These are phyloP conservation scores for Phlebiopsis gigantea DNA, from an alignment of 768 basidiomycete genomes.

Conservation along the genomic window DNA sequence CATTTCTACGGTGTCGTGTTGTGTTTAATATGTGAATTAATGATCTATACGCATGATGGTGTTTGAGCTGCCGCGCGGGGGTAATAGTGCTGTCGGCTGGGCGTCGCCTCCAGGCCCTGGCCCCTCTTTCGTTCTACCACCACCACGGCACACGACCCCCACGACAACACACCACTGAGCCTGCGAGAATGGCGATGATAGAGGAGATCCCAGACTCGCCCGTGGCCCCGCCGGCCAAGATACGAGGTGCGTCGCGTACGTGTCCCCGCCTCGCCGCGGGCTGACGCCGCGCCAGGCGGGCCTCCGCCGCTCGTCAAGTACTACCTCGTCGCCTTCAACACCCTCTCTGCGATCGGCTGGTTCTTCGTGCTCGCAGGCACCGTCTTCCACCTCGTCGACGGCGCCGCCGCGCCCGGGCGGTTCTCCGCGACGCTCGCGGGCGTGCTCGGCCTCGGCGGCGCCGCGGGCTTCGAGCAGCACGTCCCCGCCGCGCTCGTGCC, in stretches of 20 bases:
- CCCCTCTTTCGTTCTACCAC: neutral
- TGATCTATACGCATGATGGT: neutral
- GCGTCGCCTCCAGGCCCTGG: neutral
- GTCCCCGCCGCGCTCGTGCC: slow-evolving; percentile 33
- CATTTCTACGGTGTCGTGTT: neutral
- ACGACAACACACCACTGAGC: neutral
- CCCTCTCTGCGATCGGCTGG: slow-evolving; percentile 73
- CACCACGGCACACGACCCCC: neutral
- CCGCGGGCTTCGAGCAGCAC: slow-evolving; percentile 11
- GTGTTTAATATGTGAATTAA: neutral
- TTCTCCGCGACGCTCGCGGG: slow-evolving; percentile 8
- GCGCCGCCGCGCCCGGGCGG: slow-evolving; percentile 6
- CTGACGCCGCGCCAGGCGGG: slow-evolving; percentile 7
- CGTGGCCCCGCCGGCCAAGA: slow-evolving; percentile 2
- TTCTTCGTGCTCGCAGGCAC: slow-evolving; percentile 56
- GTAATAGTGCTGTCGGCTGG: neutral
- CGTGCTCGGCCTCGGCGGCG: slow-evolving; percentile 6
- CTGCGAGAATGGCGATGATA: slow-evolving; percentile 17
- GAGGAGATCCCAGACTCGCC: slow-evolving; percentile 14
- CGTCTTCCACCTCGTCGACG: slow-evolving; percentile 37
- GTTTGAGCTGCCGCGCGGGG: neutral
- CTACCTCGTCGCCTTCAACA: slow-evolving; percentile 81
- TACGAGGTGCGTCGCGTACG: slow-evolving; percentile 2
- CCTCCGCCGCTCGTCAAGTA: slow-evolving; percentile 24
- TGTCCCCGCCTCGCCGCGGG: neutral